These are phyloP conservation scores for Cinchona pubescens DNA, from an alignment of 257 asterid species.

Conservation along the genomic window DNA sequence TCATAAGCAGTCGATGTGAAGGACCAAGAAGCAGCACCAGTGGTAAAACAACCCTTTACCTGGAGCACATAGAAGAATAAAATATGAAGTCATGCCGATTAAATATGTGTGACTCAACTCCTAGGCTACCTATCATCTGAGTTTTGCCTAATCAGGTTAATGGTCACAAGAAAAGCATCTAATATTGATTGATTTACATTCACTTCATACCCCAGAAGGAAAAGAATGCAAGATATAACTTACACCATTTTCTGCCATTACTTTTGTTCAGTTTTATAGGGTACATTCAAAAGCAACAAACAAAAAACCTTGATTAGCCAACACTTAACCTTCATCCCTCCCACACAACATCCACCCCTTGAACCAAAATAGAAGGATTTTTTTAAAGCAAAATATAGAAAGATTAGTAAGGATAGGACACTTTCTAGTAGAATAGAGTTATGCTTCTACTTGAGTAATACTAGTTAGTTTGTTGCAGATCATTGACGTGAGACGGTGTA, in stretches of 20 bases:
- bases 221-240: not conserved
- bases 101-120: not conserved
- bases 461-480: not conserved
- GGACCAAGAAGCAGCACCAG: conserved; percentile 96
- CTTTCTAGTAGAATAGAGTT: not conserved
- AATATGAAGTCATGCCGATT: conserved; percentile 19
- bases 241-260: not conserved
- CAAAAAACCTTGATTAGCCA: not conserved
- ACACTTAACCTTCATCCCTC: not conserved
- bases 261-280: not conserved
- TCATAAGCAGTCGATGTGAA: conserved; percentile 92
- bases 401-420: not conserved
- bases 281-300: not conserved
- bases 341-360: not conserved
- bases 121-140: not conserved
- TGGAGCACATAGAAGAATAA: conserved; percentile 25
- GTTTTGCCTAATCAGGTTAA: not conserved
- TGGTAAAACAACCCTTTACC: conserved; percentile 93
- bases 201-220: not conserved
- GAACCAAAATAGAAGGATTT: not conserved
- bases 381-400: no score
- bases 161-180: not conserved
- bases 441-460: not conserved
- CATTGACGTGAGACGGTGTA: not conserved
- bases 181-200: not conserved